These are phyloP conservation scores for Alternaria consortialis DNA, from an alignment of 2,329 filamentous ascomycete species.

Conservation along the genomic window DNA sequence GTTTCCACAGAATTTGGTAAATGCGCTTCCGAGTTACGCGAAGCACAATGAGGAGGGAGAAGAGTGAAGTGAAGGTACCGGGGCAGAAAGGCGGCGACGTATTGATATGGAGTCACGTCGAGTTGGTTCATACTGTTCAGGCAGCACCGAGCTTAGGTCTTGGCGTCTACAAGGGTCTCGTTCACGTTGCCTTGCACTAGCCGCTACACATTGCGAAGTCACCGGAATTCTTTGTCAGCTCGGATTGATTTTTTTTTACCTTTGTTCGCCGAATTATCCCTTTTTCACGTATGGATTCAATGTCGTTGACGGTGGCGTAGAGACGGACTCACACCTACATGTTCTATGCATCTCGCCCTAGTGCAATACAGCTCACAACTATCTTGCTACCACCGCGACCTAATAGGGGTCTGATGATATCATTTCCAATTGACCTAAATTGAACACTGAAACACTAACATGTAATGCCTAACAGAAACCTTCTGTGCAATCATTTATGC, in stretches of 20 bases:
- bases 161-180: slow-evolving; percentile 26
- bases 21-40: neutral
- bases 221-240: neutral
- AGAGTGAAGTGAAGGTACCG: slow-evolving; percentile 27
- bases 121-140: slow-evolving; percentile 34
- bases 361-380: neutral
- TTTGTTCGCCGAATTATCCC: neutral
- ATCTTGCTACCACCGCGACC: neutral
- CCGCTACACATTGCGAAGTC: slow-evolving; percentile 6
- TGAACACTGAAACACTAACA: neutral
- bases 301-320: neutral
- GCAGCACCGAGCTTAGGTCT: slow-evolving; percentile 39
- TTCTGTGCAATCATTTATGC: neutral
- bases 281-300: too few relatives aligned
- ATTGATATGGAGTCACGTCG: slow-evolving; percentile 37
- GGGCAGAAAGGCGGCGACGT: slow-evolving; percentile 32
- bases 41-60: slow-evolving; percentile 9
- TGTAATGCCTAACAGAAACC: too few relatives aligned
- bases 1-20: neutral
- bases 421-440: too few relatives aligned
- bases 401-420: neutral
- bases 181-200: slow-evolving; percentile 22
- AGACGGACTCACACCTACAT: neutral
- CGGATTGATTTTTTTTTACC: neutral
- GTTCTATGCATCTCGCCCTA: neutral